Percentiles rank a stretch among this genome's conserved stretches.
Conservation (phyloP, 176 grass and related monocot genomes). For the Phoenix roebelenii region DNA sequence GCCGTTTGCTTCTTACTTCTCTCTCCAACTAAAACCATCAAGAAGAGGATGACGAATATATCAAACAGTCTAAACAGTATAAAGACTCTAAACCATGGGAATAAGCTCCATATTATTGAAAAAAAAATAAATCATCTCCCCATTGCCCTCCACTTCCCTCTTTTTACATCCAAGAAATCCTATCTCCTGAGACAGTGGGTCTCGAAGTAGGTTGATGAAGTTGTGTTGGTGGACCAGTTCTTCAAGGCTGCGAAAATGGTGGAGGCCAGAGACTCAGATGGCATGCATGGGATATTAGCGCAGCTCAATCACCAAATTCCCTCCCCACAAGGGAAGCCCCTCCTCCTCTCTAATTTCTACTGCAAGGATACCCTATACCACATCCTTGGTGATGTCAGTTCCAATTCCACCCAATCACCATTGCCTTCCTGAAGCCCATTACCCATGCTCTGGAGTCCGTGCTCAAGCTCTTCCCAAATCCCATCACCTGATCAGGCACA, state of each 20-base stretch:
- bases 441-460: conserved; percentile 33
- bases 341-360: conserved; percentile 84
- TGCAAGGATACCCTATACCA: conserved; percentile 80
- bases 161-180: background rate
- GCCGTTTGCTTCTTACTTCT: too few species aligned
- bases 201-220: conserved; percentile 54
- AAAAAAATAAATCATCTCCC: conserved; percentile 46
- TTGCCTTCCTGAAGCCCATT: too few species aligned
- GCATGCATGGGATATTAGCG: conserved; percentile 97
- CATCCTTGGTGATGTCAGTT: conserved; percentile 27
- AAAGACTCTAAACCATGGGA: too few species aligned
- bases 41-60: conserved; percentile 8
- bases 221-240: conserved; percentile 35
- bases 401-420: too few species aligned
- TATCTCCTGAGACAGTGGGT: conserved; percentile 22
- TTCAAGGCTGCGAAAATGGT: conserved; percentile 58
- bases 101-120: conserved; percentile 69
- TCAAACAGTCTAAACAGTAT: conserved; percentile 48
- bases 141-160: conserved; percentile 4
- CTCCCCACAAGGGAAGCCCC: conserved; percentile 62
- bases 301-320: conserved; percentile 99
- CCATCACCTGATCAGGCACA: conserved; percentile 29
- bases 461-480: conserved; percentile 41
- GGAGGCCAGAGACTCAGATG: conserved; percentile 49
- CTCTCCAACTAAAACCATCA: background rate